A percentile compares a stretch with the other conserved stretches of the same genome.
phyloP scores from a whole-genome alignment of 2,329 filamentous ascomycete species.

The Colletotrichum eleusines region DNA sequence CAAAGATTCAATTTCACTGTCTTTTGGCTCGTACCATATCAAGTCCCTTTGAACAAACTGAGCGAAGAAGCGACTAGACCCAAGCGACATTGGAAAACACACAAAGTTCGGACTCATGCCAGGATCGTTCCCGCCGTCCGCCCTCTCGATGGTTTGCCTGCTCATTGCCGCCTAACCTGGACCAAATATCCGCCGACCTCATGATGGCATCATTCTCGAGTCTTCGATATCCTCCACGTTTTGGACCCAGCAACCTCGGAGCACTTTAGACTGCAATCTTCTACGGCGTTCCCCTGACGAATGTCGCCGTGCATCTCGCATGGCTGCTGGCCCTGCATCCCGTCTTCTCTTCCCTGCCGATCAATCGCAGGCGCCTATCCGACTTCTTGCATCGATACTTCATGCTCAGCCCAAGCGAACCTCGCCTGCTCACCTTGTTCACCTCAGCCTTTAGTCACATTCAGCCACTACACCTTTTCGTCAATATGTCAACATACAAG shows the following conservation, averaged over 20 bases:
- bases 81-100: neutral
- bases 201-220: constrained; percentile 22
- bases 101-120: neutral
- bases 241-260: constrained; percentile 6
- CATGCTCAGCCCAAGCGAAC: constrained; percentile 30
- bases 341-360: constrained; percentile 24
- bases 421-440: constrained; percentile 18
- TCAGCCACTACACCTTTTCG: constrained; percentile 30
- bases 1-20: neutral
- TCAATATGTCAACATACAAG: constrained; percentile 37
- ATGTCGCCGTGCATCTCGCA: constrained; percentile 31
- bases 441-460: constrained; percentile 37
- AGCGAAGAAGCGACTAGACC: neutral
- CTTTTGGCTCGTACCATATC: neutral
- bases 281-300: constrained; percentile 29
- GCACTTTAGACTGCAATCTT: constrained; percentile 19
- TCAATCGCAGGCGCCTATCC: constrained; percentile 24
- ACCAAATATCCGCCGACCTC: neutral
- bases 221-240: neutral
- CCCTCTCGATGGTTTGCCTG: neutral
- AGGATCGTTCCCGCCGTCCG: neutral
- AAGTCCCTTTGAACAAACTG: neutral
- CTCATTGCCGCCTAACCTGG: neutral
- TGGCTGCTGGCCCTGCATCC: constrained; percentile 38
- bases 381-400: constrained; percentile 22